Conservation (phyloP, 495 filamentous ascomycete genomes). For the Penicillium cataractarum region DNA sequence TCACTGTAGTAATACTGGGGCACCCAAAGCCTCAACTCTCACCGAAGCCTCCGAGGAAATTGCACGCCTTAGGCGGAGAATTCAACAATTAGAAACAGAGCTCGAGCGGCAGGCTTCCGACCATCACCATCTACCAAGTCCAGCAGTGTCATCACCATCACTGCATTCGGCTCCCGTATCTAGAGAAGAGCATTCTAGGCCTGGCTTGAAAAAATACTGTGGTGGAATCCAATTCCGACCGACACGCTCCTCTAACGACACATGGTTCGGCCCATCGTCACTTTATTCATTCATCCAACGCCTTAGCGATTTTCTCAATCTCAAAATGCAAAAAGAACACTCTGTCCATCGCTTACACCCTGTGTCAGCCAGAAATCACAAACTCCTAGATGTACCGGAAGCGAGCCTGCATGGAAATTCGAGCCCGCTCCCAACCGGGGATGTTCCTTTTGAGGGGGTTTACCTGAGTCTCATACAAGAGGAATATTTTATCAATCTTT, state of each 20-base stretch:
- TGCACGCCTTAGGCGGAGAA: background rate
- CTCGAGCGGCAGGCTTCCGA: background rate
- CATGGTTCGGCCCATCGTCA: background rate
- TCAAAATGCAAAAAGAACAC: background rate
- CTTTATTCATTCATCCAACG: background rate
- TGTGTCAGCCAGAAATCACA: background rate
- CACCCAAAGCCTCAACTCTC: background rate
- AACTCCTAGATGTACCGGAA: background rate
- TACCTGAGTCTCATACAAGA: conserved; percentile 35
- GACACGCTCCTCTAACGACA: background rate
- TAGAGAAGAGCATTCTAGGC: background rate
- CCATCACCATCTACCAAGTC: background rate
- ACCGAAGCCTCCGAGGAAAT: background rate
- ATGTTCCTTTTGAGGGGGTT: background rate
- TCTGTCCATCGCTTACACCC: background rate
- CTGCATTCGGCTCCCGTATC: background rate
- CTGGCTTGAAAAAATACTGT: background rate
- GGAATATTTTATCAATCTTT: conserved; percentile 51
- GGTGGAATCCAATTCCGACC: background rate
- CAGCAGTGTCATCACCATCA: background rate
- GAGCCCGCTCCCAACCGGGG: too few species aligned
- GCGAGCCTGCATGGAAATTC: background rate
- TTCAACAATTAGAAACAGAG: background rate
- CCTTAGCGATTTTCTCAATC: background rate
- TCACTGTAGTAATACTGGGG: background rate